Base-by-base conservation (phyloP, 257 asterid genomes). In the Catharanthus roseus region DNA sequence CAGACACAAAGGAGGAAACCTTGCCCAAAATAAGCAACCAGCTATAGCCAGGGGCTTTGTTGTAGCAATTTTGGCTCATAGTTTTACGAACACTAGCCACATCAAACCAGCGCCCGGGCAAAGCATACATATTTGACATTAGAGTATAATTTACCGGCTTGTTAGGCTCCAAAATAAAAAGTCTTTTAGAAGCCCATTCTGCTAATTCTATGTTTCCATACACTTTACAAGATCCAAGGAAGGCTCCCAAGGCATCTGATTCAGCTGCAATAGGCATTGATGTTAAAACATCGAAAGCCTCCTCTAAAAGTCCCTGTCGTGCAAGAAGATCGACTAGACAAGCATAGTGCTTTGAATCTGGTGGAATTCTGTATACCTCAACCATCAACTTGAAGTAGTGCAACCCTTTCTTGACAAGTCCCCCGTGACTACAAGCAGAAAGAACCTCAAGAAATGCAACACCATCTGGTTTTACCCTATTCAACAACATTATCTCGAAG, bases 351-450 rank as follows among this genome's bases (percentile, higher is more conserved):
- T 79, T 80, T 39, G 74, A 12, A 26, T 75, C 74, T 16, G 84
- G 86, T 51, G 1, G 4, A 61, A 79, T 75, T 31, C 74, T 55
- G 75, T 79, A 77, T 58, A 12, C 31, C 24, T 76, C 66, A 18
- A 73, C 41, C 82, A 82, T 82, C 36, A 79, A 71, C 21, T 23
- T 68, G 36, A 79, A 77, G 75, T 79, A 82, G 19, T n/a, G 65
- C 64, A 79, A n/a, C n/a, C 86, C 86, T 66, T 71, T 65, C 60
- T 70, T 42, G 21, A 79, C 51, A 12, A 74, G 77, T 47, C 86
- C 86, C 28, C 82, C 74, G 49, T 82, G 82, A 41, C 76, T 69
- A 72, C 86, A 82, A 33, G 84, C 80, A 31, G 86, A 77, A 69
- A 79, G 74, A 73, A 82, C 80, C 74, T 63, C 82, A 39, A 82